Percentiles rank a stretch among this genome's conserved stretches.
These are phyloP conservation scores for Prunus campanulata DNA, from an alignment of 306 rosid genomes.

Conservation along the genomic window DNA sequence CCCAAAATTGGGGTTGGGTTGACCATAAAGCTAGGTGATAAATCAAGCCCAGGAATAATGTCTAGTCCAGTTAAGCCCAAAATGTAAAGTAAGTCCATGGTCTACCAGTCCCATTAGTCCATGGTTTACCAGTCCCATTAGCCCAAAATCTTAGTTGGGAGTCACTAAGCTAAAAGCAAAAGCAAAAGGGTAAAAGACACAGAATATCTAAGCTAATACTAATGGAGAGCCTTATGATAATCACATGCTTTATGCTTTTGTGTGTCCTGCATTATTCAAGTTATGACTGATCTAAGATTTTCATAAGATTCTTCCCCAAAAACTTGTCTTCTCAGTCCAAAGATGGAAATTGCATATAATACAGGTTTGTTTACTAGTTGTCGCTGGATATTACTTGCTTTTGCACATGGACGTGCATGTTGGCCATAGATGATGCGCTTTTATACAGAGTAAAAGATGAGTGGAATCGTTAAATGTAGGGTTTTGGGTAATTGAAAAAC, in stretches of 20 bases:
- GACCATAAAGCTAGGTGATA: background rate
- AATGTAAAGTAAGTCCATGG: background rate
- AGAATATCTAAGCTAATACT: background rate
- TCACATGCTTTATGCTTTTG: constrained; percentile 2
- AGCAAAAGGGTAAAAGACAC: background rate
- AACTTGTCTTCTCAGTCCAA: background rate
- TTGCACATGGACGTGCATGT: background rate
- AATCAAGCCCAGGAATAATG: background rate
- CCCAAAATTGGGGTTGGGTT: background rate
- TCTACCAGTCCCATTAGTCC: too few species aligned
- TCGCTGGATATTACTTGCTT: background rate
- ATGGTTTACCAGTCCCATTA: too few species aligned
- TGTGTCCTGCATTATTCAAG: background rate
- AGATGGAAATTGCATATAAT: background rate
- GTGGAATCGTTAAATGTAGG: background rate
- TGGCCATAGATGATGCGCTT: background rate
- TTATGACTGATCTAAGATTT: background rate
- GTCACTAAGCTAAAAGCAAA: constrained; percentile 6
- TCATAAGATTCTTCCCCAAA: background rate
- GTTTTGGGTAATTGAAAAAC: background rate
- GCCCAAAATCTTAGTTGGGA: background rate
- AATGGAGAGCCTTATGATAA: background rate
- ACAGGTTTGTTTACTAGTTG: background rate
- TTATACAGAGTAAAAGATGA: background rate
- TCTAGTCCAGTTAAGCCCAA: background rate